Evolutionary conservation across 139 green algal genomes (phyloP).

Genomic region (Coelastrella sp.): DNA sequence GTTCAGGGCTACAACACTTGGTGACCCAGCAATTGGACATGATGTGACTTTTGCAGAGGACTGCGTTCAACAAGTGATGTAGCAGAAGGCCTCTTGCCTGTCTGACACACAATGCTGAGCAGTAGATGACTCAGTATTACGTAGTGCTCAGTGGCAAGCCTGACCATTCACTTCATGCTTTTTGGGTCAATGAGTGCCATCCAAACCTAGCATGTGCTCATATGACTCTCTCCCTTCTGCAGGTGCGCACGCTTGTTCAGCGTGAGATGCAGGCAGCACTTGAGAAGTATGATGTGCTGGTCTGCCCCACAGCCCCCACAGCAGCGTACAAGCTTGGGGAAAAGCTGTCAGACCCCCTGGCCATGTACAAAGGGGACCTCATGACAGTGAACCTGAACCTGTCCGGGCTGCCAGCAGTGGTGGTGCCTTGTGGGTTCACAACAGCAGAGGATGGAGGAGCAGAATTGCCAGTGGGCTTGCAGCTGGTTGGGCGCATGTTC

Average conservation of each 20-base stretch:
- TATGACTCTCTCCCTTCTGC: slow-evolving; percentile 10
- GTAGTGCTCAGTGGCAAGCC: no score
- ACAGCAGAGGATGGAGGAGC: slow-evolving; percentile 36
- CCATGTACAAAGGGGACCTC: slow-evolving; percentile 95
- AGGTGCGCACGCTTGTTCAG: slow-evolving; percentile 91
- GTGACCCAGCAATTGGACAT: no score
- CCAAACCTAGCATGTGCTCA: no score
- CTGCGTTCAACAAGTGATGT: no score
- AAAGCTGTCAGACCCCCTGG: slow-evolving; percentile 87
- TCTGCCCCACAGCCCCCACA: slow-evolving; percentile 88
- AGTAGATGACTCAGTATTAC: no score
- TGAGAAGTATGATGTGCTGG: slow-evolving; percentile 73
- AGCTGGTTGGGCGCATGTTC: slow-evolving; percentile 84
- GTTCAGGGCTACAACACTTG: no score
- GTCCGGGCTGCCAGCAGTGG: slow-evolving; percentile 88
- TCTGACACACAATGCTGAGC: no score
- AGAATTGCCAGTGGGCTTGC: slow-evolving; percentile 83
- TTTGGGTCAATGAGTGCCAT: no score
- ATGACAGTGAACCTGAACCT: slow-evolving; percentile 98
- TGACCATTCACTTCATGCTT: no score
- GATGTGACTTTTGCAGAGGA: no score
- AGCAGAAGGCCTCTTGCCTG: no score
- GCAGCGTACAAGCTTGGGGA: slow-evolving; percentile 89
- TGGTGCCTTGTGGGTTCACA: slow-evolving; percentile 77
- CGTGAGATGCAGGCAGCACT: slow-evolving; percentile 76